A percentile compares a stretch with the other conserved stretches of the same genome.
Evolutionary conservation across 306 rosid species (phyloP).

Genomic region (Alnus glutinosa): DNA sequence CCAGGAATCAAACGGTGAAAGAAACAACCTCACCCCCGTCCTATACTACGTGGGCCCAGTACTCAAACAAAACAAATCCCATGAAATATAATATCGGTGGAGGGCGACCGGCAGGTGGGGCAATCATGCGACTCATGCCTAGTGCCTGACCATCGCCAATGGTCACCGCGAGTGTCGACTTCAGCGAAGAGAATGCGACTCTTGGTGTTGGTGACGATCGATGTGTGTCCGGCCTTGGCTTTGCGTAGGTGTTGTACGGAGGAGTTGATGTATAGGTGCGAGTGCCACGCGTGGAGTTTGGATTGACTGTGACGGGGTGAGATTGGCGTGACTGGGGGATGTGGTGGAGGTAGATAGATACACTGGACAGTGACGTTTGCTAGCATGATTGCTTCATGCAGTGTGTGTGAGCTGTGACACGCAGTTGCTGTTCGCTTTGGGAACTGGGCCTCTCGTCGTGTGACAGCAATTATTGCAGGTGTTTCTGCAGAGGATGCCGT

Average conservation of each 20-base stretch:
- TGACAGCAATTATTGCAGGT: slow-evolving; percentile 13
- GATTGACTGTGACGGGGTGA: not conserved
- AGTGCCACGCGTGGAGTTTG: not conserved
- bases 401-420: not conserved
- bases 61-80: not conserved
- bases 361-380: not conserved
- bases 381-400: not conserved
- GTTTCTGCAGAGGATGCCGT: slow-evolving; percentile 18
- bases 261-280: not conserved
- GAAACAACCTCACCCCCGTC: too few relatives aligned
- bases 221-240: not conserved
- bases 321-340: too few relatives aligned
- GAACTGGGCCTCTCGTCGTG: not conserved
- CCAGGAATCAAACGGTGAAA: not conserved
- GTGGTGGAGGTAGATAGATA: not conserved
- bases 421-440: not conserved
- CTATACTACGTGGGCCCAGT: not conserved
- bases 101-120: slow-evolving; percentile 18
- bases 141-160: not conserved
- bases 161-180: not conserved
- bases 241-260: not conserved
- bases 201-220: not conserved
- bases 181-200: not conserved
- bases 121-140: not conserved
- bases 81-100: not conserved